phyloP scores from a whole-genome alignment of 768 basidiomycete species.

The Daedaleopsis sinensis region DNA sequence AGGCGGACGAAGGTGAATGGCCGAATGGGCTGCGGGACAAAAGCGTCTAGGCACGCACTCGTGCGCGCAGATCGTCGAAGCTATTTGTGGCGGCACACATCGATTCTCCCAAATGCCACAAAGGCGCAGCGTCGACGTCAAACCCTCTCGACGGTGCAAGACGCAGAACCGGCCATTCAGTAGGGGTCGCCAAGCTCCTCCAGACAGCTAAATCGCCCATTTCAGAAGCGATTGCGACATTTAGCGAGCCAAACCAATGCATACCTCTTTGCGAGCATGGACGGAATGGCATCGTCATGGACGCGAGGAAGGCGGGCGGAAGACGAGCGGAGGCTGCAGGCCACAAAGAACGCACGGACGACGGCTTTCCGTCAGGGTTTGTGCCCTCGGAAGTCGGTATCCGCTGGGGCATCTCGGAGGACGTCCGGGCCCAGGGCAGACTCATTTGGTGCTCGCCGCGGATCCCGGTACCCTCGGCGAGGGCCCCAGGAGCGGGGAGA shows the following conservation, averaged over 20 bases:
- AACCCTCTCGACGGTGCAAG: neutral
- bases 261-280: neutral
- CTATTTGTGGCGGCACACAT: neutral
- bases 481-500: neutral
- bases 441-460: neutral
- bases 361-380: neutral
- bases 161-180: too few relatives aligned
- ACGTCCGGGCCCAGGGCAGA: neutral
- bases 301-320: neutral
- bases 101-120: neutral
- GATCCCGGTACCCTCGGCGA: constrained; percentile 14
- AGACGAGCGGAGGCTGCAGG: neutral
- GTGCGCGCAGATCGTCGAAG: neutral
- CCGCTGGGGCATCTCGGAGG: neutral
- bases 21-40: neutral
- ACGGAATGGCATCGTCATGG: neutral
- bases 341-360: neutral
- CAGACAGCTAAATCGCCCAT: too few relatives aligned
- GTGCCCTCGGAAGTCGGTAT: neutral
- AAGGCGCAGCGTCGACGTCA: neutral
- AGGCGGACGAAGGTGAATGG: neutral
- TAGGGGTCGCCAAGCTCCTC: too few relatives aligned
- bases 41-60: neutral
- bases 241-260: too few relatives aligned
- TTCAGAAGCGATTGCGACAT: too few relatives aligned